Conservation (phyloP, 208 protist species). For the Leishmania amazonensis region DNA sequence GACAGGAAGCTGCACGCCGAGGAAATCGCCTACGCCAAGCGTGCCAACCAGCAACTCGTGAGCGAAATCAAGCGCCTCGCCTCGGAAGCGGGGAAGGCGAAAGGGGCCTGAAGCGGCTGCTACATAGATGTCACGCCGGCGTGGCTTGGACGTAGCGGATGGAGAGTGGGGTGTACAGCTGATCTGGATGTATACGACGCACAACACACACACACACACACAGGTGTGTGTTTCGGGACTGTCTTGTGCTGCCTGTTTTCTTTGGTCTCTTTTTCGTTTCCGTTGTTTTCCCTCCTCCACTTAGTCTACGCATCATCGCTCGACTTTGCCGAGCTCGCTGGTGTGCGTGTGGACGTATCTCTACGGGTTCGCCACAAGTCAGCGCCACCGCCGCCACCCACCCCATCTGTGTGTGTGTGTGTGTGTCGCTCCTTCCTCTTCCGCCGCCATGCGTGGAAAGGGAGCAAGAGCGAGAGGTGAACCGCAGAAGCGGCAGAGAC, state of each 20-base stretch:
- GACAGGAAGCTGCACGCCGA: constrained; percentile 77
- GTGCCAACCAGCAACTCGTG: constrained; percentile 83
- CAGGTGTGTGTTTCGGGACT: not conserved
- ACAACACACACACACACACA: no score
- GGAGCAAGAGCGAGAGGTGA: not conserved
- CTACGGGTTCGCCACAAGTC: not conserved
- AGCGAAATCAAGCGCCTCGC: constrained; percentile 89
- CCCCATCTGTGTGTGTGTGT: not conserved
- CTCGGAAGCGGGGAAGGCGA: constrained; percentile 54
- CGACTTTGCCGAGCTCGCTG: not conserved
- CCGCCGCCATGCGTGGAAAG: not conserved
- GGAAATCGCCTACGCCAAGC: constrained; percentile 89
- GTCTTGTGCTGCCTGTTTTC: not conserved
- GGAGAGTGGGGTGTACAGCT: not conserved
- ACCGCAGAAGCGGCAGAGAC: not conserved
- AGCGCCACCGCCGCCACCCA: not conserved
- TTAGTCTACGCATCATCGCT: not conserved
- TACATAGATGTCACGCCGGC: not conserved
- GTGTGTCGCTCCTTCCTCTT: not conserved
- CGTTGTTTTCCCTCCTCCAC: not conserved
- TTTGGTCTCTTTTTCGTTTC: not conserved
- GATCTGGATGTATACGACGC: constrained; percentile 1
- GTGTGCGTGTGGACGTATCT: not conserved
- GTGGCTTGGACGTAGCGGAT: not conserved
- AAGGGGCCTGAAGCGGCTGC: constrained; percentile 12